Conservation (phyloP, 768 basidiomycete species). For the Amanita pallidorosea region DNA sequence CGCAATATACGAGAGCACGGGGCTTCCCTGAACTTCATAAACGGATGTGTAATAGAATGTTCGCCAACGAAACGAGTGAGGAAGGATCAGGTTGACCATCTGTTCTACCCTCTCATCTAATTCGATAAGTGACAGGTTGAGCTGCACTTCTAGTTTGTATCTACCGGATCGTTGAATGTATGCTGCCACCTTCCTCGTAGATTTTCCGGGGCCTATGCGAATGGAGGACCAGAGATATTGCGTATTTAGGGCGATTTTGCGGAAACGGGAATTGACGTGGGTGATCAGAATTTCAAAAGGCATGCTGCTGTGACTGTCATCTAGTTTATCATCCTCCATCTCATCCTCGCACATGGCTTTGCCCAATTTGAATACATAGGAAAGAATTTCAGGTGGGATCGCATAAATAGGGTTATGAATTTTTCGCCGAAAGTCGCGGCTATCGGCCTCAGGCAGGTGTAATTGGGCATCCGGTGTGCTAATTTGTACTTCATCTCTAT, state of each 20-base stretch:
- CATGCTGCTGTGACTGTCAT: background rate
- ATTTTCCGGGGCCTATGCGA: constrained; percentile 13
- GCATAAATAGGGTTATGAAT: constrained; percentile 9
- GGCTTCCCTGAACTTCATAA: constrained; percentile 15
- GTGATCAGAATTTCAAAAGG: constrained; percentile 28
- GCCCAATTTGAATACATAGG: constrained; percentile 20
- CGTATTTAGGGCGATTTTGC: constrained; percentile 25
- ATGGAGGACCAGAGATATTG: constrained; percentile 31
- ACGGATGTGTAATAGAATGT: constrained; percentile 20
- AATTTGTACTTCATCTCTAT: background rate
- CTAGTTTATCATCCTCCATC: background rate
- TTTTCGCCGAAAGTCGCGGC: background rate
- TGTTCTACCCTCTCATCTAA: constrained; percentile 7
- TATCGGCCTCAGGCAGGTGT: background rate
- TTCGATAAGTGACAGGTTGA: constrained; percentile 12
- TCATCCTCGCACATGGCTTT: constrained; percentile 14
- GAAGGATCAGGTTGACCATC: constrained; percentile 20
- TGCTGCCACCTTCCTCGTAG: constrained; percentile 12
- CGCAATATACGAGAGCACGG: constrained; percentile 20
- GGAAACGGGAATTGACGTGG: constrained; percentile 28
- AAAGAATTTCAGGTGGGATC: constrained; percentile 22
- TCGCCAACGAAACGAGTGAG: constrained; percentile 24
- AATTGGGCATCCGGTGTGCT: background rate
- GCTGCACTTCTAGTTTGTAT: constrained; percentile 20
- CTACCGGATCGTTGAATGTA: constrained; percentile 24